A percentile compares a stretch with the other conserved stretches of the same genome.
Conservation (phyloP, 495 filamentous ascomycete species). For the Aspergillus nanangensis region DNA sequence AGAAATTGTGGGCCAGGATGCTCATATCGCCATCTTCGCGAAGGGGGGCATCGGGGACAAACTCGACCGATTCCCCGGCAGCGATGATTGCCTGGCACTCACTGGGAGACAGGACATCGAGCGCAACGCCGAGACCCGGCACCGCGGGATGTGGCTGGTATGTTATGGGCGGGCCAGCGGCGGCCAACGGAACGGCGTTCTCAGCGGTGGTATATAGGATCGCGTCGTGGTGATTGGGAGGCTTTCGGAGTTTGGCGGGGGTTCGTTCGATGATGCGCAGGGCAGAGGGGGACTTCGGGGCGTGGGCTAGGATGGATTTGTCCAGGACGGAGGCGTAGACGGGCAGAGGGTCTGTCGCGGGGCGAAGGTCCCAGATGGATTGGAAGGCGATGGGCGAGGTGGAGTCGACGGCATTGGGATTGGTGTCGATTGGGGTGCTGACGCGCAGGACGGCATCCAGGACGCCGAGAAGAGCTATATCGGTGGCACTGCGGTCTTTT, state of each 20-base stretch:
- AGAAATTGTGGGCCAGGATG: constrained; percentile 40
- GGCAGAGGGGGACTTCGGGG: constrained; percentile 23
- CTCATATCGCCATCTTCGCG: constrained; percentile 36
- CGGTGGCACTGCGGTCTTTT: constrained; percentile 21
- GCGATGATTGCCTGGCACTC: constrained; percentile 36
- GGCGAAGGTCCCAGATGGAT: constrained; percentile 36
- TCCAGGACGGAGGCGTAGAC: constrained; percentile 34
- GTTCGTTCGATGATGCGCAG: constrained; percentile 31
- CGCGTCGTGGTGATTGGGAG: constrained; percentile 36
- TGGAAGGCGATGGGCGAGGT: constrained; percentile 34
- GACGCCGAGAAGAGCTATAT: constrained; percentile 26
- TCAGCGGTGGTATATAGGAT: constrained; percentile 32
- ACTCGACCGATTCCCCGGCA: constrained; percentile 34
- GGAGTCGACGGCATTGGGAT: constrained; percentile 18
- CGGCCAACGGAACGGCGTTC: constrained; percentile 27
- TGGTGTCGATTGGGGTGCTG: constrained; percentile 32
- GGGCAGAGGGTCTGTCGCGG: constrained; percentile 21
- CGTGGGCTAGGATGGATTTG: constrained; percentile 27
- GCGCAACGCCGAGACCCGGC: constrained; percentile 31
- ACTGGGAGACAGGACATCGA: constrained; percentile 24
- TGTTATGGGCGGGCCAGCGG: constrained; percentile 21
- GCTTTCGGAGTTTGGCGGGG: constrained; percentile 31
- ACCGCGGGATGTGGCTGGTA: constrained; percentile 36
- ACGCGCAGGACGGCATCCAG: constrained; percentile 34
- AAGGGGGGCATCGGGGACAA: constrained; percentile 32